Evolutionary conservation across 441 rosid genomes (phyloP).

Genomic region (Corymbia citriodora): DNA sequence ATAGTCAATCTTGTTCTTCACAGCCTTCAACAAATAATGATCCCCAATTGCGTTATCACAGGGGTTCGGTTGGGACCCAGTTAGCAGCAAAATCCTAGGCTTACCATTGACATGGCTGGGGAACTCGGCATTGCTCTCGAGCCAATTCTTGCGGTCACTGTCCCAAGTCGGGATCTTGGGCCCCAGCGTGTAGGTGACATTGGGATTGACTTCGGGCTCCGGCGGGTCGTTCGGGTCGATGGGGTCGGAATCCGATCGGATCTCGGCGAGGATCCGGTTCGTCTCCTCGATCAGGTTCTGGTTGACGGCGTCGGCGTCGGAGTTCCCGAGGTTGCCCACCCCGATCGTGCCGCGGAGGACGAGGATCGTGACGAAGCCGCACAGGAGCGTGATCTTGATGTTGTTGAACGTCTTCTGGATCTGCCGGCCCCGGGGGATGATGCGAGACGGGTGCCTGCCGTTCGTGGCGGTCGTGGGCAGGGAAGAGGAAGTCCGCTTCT

Average conservation of each 20-base stretch:
- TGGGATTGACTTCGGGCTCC: conserved; percentile 44
- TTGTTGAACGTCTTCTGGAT: conserved; percentile 93
- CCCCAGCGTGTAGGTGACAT: conserved; percentile 64
- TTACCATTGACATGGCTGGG: conserved; percentile 65
- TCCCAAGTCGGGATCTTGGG: conserved; percentile 80
- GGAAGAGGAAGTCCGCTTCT: conserved; percentile 47
- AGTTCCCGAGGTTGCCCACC: conserved; percentile 47
- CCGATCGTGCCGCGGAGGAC: conserved; percentile 67
- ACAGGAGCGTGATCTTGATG: conserved; percentile 92
- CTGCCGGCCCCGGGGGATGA: conserved; percentile 67
- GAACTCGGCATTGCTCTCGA: conserved; percentile 61
- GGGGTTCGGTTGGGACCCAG: conserved; percentile 90
- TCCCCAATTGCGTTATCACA: conserved; percentile 96
- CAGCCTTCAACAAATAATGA: conserved; percentile 75
- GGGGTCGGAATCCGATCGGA: conserved; percentile 60
- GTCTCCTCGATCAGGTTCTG: conserved; percentile 83
- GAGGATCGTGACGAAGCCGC: conserved; percentile 91
- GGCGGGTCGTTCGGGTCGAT: conserved; percentile 35
- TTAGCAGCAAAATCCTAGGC: conserved; percentile 66
- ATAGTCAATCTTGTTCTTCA: conserved; percentile 84
- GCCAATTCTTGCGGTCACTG: conserved; percentile 74
- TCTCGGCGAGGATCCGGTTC: conserved; percentile 71
- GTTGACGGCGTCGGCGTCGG: conserved; percentile 74
- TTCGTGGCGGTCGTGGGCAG: conserved; percentile 39
- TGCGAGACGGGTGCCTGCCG: conserved; percentile 19